These are phyloP conservation scores for Pistacia vera DNA, from an alignment of 345 rosid species.

Conservation along the genomic window DNA sequence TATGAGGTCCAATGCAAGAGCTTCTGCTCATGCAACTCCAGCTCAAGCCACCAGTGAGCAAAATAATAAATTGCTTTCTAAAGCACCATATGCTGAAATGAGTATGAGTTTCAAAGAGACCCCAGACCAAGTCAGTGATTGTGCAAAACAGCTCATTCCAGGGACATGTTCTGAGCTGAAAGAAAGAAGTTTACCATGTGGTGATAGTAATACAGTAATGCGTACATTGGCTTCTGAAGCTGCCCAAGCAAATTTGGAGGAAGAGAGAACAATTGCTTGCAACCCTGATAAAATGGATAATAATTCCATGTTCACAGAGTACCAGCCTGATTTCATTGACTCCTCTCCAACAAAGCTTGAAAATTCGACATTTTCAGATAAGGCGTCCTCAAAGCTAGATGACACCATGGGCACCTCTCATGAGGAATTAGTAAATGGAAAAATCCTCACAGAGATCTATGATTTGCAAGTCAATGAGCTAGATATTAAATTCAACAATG, in stretches of 20 bases:
- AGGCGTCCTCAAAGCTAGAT: constrained; percentile 20
- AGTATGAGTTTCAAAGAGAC: constrained; percentile 17
- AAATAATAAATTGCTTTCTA: constrained; percentile 15
- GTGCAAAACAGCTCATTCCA: constrained; percentile 14
- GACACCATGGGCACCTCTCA: constrained; percentile 7
- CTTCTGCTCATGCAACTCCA: constrained; percentile 41
- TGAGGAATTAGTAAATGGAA: constrained; percentile 16
- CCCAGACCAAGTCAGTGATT: constrained; percentile 15
- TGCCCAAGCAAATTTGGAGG: constrained; percentile 18
- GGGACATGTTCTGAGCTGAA: constrained; percentile 10
- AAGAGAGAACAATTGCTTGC: constrained; percentile 26
- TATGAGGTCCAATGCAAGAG: constrained; percentile 22
- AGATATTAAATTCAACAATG: constrained; percentile 10
- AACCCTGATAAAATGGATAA: constrained; percentile 16
- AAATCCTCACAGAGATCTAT: constrained; percentile 8
- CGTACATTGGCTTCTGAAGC: constrained; percentile 10
- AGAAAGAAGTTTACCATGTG: constrained; percentile 16
- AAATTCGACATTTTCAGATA: constrained; percentile 6
- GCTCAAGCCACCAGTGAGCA: constrained; percentile 32
- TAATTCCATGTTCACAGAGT: constrained; percentile 12
- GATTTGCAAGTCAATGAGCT: constrained; percentile 17
- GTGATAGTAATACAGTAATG: neutral
- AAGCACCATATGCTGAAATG: constrained; percentile 16
- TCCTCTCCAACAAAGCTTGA: constrained; percentile 3
- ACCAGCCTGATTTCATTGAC: constrained; percentile 1